These are phyloP conservation scores for Erucastrum elatum DNA, from an alignment of 345 rosid genomes.

Conservation along the genomic window DNA sequence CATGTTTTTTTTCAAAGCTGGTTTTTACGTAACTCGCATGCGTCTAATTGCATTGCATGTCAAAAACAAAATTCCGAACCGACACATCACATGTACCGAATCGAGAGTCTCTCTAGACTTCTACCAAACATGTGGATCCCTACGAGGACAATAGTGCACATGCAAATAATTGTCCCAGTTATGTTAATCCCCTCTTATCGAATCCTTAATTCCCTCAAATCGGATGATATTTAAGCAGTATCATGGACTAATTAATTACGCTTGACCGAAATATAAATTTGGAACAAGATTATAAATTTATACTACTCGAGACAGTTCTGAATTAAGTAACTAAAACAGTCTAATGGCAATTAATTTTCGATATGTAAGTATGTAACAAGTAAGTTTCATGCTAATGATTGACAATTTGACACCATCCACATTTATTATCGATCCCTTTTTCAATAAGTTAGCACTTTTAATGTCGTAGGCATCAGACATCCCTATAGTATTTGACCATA, in stretches of 20 bases:
- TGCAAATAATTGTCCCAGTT: constrained; percentile 18
- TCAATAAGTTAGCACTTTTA: background rate
- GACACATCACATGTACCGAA: constrained; percentile 40
- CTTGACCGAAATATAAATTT: background rate
- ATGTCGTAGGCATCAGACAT: background rate
- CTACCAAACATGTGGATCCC: constrained; percentile 35
- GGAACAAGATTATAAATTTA: background rate
- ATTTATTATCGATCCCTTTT: background rate
- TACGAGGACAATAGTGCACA: constrained; percentile 26
- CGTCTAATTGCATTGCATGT: constrained; percentile 6
- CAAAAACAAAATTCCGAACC: constrained; percentile 31
- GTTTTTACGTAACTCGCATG: background rate
- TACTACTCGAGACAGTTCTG: background rate
- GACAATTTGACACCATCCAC: background rate
- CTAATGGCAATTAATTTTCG: background rate
- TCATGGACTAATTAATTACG: background rate
- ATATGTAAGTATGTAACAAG: background rate
- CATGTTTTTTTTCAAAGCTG: background rate
- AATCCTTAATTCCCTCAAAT: background rate
- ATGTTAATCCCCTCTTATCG: background rate
- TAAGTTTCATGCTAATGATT: constrained; percentile 4
- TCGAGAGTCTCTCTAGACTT: constrained; percentile 7
- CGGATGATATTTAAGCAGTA: background rate
- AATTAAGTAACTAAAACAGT: background rate
- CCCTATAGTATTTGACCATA: constrained; percentile 28